Percentiles rank a stretch among this genome's conserved stretches.
Evolutionary conservation across 1,139 yeast species (phyloP).

Genomic region (Hemisphaericaspora xylanilytica): DNA sequence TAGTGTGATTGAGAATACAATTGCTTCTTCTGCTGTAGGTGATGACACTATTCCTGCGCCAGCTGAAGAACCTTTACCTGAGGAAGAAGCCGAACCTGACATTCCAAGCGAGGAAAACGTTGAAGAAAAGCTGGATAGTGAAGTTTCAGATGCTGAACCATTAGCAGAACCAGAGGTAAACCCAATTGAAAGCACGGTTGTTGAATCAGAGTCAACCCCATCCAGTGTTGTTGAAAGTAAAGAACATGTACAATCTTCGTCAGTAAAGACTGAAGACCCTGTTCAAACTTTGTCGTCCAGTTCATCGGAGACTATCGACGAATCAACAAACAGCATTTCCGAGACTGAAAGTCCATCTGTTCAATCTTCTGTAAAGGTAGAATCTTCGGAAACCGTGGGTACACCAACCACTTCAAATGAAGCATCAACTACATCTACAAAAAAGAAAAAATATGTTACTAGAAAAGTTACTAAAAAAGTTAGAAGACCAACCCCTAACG

Average conservation of each 20-base stretch:
- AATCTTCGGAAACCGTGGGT: neutral
- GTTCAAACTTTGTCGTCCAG: neutral
- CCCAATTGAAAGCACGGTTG: neutral
- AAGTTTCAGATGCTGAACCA: neutral
- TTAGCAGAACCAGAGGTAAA: neutral
- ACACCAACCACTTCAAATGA: neutral
- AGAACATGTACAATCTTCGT: constrained; percentile 1
- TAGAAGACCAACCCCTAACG: constrained; percentile 7
- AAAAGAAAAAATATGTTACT: constrained; percentile 6
- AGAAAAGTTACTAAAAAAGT: constrained; percentile 12
- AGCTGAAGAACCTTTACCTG: constrained; percentile 1
- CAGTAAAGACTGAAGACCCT: constrained; percentile 1
- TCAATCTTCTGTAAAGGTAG: neutral
- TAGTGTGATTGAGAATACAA: neutral
- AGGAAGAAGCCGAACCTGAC: constrained; percentile 1
- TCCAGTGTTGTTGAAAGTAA: neutral
- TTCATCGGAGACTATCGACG: neutral
- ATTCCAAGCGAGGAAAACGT: neutral
- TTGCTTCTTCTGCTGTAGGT: neutral
- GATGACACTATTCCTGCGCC: neutral
- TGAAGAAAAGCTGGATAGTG: neutral
- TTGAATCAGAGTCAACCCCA: neutral
- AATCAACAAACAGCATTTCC: neutral
- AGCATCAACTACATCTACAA: constrained; percentile 3
- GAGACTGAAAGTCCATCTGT: neutral